Base-by-base conservation (phyloP, 257 asterid genomes). In the Nemophila menziesii region DNA sequence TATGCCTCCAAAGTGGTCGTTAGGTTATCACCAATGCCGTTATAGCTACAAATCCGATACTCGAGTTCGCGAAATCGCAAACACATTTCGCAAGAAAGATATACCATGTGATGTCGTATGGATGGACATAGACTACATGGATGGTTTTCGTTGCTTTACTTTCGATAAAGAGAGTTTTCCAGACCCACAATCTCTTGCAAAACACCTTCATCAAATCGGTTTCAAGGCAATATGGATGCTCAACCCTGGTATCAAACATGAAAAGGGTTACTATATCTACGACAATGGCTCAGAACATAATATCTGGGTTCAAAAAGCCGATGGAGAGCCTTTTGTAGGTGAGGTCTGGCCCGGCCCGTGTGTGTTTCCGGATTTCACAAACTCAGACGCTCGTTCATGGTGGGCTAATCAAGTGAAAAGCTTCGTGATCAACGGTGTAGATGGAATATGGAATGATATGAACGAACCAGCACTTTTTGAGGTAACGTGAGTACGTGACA, bases 91-190 rank as follows among this genome's bases (percentile, higher is more conserved):
- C 45, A 93, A 89, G 46, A 89, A 89, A 69, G 50, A 58, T 39
- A 84, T 89, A 62, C 98, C 98, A 56, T 89, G 96, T 74, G 98
- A 84, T 68, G 94, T 84, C 73, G 72, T 89, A 52, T 89, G 98
- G 98, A 89, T 89, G 93, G 98, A 89, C 73, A 89, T 89, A 29
- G 98, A 89, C 69, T 89, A 89, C 70, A 89, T 89, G 98, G 84
- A 89, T 50, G 92, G 83, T 63, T 89, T 89, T 53, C 94, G 96
- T 43, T 89, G 96, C 65, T 84, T 89, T 67, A 89, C 96, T 44
- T 89, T 89, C 49, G 80, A 78, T 62, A 44, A 89, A 95, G 90
- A 81, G 60, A 75, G 74, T 14, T 89, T 89, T 57, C 72, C 98
- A 14, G 80, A 89, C 56, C 98, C 98, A 33, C 71, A 70, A 54